A percentile compares a stretch with the other conserved stretches of the same genome.
phyloP scores from a whole-genome alignment of 805 yeast genomes.

The Myxozyma kluyveri region DNA sequence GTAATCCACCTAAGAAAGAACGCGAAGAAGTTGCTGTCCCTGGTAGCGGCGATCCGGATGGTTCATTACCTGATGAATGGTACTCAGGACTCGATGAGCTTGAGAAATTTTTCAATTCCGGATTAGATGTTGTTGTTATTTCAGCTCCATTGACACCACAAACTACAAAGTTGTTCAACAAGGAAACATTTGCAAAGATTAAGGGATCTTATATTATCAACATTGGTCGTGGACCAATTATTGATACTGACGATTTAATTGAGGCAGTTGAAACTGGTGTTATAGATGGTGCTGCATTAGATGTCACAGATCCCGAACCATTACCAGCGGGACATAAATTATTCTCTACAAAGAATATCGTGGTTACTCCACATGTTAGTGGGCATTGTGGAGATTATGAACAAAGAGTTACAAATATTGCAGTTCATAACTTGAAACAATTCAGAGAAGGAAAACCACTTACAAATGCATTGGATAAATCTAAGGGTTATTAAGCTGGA shows the following conservation, averaged over 20 bases:
- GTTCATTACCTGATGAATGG: constrained; percentile 43
- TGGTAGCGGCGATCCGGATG: constrained; percentile 47
- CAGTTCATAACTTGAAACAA: constrained; percentile 18
- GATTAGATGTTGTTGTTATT: constrained; percentile 56
- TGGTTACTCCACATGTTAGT: constrained; percentile 29
- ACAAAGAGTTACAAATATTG: constrained; percentile 22
- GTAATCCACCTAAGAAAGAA: constrained; percentile 27
- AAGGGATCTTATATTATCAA: constrained; percentile 62
- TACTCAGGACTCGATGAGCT: constrained; percentile 48
- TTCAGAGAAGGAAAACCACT: constrained; percentile 17
- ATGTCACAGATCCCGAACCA: constrained; percentile 68
- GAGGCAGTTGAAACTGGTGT: constrained; percentile 50
- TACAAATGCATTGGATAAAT: constrained; percentile 15
- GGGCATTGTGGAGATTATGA: constrained; percentile 24
- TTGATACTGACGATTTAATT: constrained; percentile 51
- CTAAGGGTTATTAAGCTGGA: constrained; percentile 20
- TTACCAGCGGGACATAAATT: constrained; percentile 29
- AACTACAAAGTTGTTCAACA: constrained; percentile 54
- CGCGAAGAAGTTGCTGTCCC: constrained; percentile 44
- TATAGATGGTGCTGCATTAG: constrained; percentile 65
- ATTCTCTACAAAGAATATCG: constrained; percentile 28
- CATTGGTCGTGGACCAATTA: constrained; percentile 40
- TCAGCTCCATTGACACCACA: constrained; percentile 64
- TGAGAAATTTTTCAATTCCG: constrained; percentile 44
- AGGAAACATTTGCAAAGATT: constrained; percentile 46